A percentile compares a stretch with the other conserved stretches of the same genome.
These are phyloP conservation scores for Dictyostelium citrinum DNA, from an alignment of 78 protist genomes.

Conservation along the genomic window DNA sequence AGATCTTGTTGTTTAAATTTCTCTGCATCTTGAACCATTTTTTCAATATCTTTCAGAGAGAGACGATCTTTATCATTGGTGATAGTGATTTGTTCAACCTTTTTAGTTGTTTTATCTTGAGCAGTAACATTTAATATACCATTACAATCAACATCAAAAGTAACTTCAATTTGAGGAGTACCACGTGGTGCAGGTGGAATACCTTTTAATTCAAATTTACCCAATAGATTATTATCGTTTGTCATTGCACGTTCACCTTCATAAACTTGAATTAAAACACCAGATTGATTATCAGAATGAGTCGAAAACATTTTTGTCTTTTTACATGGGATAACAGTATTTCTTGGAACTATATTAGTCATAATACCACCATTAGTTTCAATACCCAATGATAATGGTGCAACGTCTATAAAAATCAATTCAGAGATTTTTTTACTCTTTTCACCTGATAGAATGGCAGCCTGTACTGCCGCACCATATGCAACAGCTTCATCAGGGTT, in stretches of 20 bases:
- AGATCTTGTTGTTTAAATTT: constrained; percentile 90
- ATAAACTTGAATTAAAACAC: constrained; percentile 92
- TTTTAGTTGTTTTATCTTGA: constrained; percentile 92
- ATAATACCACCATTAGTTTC: constrained; percentile 99
- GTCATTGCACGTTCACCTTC: constrained; percentile 97
- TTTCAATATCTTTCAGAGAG: constrained; percentile 92
- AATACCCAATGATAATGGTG: constrained; percentile 98
- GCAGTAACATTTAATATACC: constrained; percentile 97
- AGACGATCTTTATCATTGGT: constrained; percentile 97
- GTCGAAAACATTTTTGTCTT: constrained; percentile 97
- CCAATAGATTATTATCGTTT: constrained; percentile 95
- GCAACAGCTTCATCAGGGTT: constrained; percentile 96
- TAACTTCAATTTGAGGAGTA: constrained; percentile 97
- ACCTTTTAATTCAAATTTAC: constrained; percentile 95
- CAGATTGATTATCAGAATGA: constrained; percentile 95
- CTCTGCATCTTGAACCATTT: constrained; percentile 97
- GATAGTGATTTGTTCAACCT: constrained; percentile 90
- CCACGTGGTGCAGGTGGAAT: constrained; percentile 99
- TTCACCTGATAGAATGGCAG: constrained; percentile 89
- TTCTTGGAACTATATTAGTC: constrained; percentile 97
- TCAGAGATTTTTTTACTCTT: constrained; percentile 87
- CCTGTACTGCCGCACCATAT: constrained; percentile 94
- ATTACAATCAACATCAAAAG: constrained; percentile 96
- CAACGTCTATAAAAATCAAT: constrained; percentile 96
- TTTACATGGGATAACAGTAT: constrained; percentile 98